Percentiles rank a stretch among this genome's conserved stretches.
phyloP scores from a whole-genome alignment of 2,329 filamentous ascomycete genomes.

The Rutstroemia sp. region DNA sequence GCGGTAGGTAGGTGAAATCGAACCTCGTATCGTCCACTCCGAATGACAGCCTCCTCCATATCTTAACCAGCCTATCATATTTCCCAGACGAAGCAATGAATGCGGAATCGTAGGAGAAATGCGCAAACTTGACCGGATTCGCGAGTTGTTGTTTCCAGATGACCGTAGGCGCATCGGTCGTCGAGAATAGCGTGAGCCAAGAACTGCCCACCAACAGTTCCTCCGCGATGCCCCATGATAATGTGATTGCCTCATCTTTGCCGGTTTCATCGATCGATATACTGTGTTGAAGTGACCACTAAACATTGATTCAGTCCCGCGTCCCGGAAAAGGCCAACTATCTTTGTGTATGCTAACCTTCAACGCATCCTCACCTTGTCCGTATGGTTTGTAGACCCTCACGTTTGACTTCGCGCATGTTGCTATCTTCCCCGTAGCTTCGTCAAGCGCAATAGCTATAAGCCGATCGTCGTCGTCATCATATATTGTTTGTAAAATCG shows the following conservation, averaged over 20 bases:
- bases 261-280: conserved; percentile 41
- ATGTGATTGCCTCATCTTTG: conserved; percentile 38
- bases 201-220: conserved; percentile 76
- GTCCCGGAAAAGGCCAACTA: background rate
- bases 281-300: conserved; percentile 60
- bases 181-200: conserved; percentile 61
- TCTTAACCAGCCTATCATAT: conserved; percentile 78
- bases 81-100: conserved; percentile 76
- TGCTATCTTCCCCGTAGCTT: conserved; percentile 77
- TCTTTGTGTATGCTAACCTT: conserved; percentile 48
- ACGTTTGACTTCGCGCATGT: conserved; percentile 59
- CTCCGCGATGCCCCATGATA: conserved; percentile 84
- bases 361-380: conserved; percentile 60
- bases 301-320: conserved; percentile 18
- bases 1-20: conserved; percentile 84
- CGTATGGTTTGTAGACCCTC: conserved; percentile 72
- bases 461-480: conserved; percentile 61
- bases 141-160: conserved; percentile 73
- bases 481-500: conserved; percentile 84
- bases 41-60: conserved; percentile 85
- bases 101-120: conserved; percentile 78
- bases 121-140: conserved; percentile 64
- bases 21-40: conserved; percentile 78
- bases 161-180: conserved; percentile 40
- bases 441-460: conserved; percentile 73